Evolutionary conservation across 1,284 basidiomycete species (phyloP).

Genomic region (Sutorius eximius): DNA sequence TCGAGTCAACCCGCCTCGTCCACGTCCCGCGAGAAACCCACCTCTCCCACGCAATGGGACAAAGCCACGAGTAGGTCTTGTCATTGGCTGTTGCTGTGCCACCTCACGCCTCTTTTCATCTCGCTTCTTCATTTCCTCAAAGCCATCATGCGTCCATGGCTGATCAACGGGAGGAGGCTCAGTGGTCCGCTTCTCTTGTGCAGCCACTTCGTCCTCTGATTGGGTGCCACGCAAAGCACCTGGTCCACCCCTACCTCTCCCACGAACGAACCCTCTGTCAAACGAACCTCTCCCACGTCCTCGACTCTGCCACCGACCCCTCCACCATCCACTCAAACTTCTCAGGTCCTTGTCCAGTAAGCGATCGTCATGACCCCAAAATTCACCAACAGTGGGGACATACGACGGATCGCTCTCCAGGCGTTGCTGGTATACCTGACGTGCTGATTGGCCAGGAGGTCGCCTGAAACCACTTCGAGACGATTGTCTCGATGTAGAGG

Average conservation of each 20-base stretch:
- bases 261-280: conserved; percentile 45
- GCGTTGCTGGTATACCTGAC: conserved; percentile 75
- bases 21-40: conserved; percentile 37
- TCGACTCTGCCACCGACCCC: conserved; percentile 70
- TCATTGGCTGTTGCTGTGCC: conserved; percentile 32
- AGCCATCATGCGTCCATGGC: conserved; percentile 79
- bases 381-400: conserved; percentile 83
- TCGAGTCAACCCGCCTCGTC: conserved; percentile 46
- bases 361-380: conserved; percentile 91
- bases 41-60: conserved; percentile 42
- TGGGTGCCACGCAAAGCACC: conserved; percentile 13
- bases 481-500: conserved; percentile 38
- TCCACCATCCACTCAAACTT: conserved; percentile 80
- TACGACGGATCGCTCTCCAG: conserved; percentile 81
- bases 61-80: conserved; percentile 33
- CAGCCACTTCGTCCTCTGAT: conserved; percentile 24
- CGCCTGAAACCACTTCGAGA: conserved; percentile 34
- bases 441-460: conserved; percentile 56
- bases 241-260: conserved; percentile 47
- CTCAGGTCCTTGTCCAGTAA: conserved; percentile 72
- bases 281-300: conserved; percentile 58
- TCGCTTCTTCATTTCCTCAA: conserved; percentile 75
- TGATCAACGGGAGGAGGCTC: conserved; percentile 61
- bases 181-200: conserved; percentile 23
- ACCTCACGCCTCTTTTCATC: conserved; percentile 57